Conservation (phyloP, 306 rosid species). For the Medicago truncatula region MtrunA17r5.0-ANR NC_053049.1:40281501-40282000, state of each 20-base stretch:
- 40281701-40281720: not conserved
- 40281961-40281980: not conserved
- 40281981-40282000: not conserved
- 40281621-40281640: slow-evolving; percentile 14
- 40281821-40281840: not conserved
- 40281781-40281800: not conserved
- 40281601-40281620: slow-evolving; percentile 6
- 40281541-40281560: slow-evolving; percentile 7
- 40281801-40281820: not conserved
- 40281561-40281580: not conserved
- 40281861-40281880: not conserved
- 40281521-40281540: slow-evolving; percentile 23
- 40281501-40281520: not conserved
- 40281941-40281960: not conserved
- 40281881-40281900: not conserved
- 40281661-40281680: not conserved
- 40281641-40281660: not conserved
- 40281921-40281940: not conserved
- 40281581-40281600: slow-evolving; percentile 6
- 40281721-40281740: not conserved
- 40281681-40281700: not conserved
- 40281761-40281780: not conserved
- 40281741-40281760: slow-evolving; percentile 9
- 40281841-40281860: not conserved
- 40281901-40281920: not conserved